A percentile compares a stretch with the other conserved stretches of the same genome.
Conservation (phyloP, 495 filamentous ascomycete genomes). For the Parmelia sp. region DNA sequence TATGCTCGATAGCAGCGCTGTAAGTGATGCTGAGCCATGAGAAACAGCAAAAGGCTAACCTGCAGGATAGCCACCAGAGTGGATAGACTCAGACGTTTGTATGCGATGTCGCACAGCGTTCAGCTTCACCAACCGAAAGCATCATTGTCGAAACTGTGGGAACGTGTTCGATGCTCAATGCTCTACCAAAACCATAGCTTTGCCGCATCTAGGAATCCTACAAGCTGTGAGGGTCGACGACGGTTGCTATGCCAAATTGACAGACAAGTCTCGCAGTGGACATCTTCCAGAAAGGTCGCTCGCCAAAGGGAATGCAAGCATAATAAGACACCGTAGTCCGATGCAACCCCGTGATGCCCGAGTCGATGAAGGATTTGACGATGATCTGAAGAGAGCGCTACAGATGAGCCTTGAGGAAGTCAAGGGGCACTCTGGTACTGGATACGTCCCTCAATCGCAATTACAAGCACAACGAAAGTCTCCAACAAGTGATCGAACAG, state of each 20-base stretch:
- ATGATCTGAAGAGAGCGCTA: slow-evolving; percentile 84
- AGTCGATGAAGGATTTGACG: slow-evolving; percentile 84
- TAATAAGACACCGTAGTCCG: slow-evolving; percentile 45
- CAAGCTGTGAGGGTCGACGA: slow-evolving; percentile 94
- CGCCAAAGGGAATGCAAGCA: slow-evolving; percentile 46
- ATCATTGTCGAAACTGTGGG: slow-evolving; percentile 96
- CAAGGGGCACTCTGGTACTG: slow-evolving; percentile 55
- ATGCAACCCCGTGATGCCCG: slow-evolving; percentile 90
- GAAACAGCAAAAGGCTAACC: slow-evolving; percentile 17
- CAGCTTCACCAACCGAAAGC: slow-evolving; percentile 95
- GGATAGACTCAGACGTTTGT: slow-evolving; percentile 96
- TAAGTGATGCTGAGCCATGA: slow-evolving; percentile 44
- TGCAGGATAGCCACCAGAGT: slow-evolving; percentile 75
- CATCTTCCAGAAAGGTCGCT: slow-evolving; percentile 24
- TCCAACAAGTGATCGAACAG: slow-evolving; percentile 34
- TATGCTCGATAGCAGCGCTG: slow-evolving; percentile 95
- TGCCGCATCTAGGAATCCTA: slow-evolving; percentile 88
- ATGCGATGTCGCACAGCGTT: slow-evolving; percentile 96
- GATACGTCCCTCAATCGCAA: slow-evolving; percentile 61
- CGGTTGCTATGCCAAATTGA: slow-evolving; percentile 86
- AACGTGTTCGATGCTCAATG: slow-evolving; percentile 94
- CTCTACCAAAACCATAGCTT: slow-evolving; percentile 77
- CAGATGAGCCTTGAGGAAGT: slow-evolving; percentile 97
- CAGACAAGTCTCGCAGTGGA: slow-evolving; percentile 56
- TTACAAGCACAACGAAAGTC: slow-evolving; percentile 33